phyloP scores from a whole-genome alignment of 2,329 filamentous ascomycete species.

The Colletotrichum simmondsii region DNA sequence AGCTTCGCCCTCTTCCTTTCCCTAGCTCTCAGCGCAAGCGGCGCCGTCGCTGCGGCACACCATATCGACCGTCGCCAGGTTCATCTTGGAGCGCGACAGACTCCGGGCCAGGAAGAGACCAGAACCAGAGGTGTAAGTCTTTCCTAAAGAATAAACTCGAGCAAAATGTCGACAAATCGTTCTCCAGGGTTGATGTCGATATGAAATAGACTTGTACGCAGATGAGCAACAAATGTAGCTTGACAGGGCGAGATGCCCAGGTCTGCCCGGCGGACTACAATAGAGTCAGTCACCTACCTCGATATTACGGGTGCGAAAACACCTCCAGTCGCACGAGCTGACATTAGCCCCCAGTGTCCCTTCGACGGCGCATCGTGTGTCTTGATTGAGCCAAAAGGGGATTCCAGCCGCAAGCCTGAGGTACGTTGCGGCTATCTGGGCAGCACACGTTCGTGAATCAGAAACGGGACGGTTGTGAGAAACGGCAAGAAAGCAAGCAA shows the following conservation, averaged over 20 bases:
- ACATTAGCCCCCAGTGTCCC: constrained; percentile 19
- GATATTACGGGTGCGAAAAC: not conserved
- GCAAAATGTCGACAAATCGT: too few species aligned
- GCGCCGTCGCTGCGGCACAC: constrained; percentile 3
- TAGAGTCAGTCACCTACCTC: constrained; percentile 1
- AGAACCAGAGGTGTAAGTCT: constrained; percentile 26
- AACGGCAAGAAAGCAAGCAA: constrained; percentile 25
- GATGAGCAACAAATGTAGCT: constrained; percentile 31
- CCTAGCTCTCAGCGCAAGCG: not conserved
- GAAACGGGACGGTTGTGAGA: not conserved
- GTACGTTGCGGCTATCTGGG: constrained; percentile 29
- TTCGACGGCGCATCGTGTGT: constrained; percentile 27
- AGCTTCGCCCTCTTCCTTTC: not conserved
- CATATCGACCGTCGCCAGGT: not conserved
- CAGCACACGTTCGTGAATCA: not conserved
- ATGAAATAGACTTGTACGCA: constrained; percentile 18
- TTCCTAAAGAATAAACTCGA: too few species aligned
- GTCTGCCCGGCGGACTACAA: constrained; percentile 31
- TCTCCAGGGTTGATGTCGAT: not conserved
- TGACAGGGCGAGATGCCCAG: constrained; percentile 16
- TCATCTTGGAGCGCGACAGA: constrained; percentile 10
- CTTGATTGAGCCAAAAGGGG: constrained; percentile 27
- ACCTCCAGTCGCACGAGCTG: not conserved
- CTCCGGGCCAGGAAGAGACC: constrained; percentile 17
- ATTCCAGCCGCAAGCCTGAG: constrained; percentile 25